Percentiles rank a stretch among this genome's conserved stretches.
phyloP scores from a whole-genome alignment of 23 red algal species.

The Gracilaria gracilis region DNA sequence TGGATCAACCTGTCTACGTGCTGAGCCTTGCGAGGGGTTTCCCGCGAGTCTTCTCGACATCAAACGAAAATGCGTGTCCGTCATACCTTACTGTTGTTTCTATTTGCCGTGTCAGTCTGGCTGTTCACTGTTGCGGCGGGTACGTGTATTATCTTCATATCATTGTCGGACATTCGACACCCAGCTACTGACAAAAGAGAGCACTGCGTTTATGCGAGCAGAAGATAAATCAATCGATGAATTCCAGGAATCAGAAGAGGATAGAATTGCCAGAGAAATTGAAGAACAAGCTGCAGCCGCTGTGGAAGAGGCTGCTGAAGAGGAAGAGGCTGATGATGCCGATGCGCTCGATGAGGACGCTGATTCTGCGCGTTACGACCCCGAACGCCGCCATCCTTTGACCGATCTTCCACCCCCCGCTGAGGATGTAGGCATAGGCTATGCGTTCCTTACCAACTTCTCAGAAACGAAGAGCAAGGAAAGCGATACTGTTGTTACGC shows the following conservation, averaged over 20 bases:
- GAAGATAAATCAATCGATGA: neutral
- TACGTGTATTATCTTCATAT: slow-evolving; percentile 5
- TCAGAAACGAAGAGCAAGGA: slow-evolving; percentile 30
- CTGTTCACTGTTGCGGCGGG: neutral
- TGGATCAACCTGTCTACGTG: neutral
- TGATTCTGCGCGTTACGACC: slow-evolving; percentile 44
- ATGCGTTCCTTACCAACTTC: slow-evolving; percentile 42
- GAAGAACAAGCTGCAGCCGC: slow-evolving; percentile 71
- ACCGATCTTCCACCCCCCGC: slow-evolving; percentile 54
- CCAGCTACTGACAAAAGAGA: neutral
- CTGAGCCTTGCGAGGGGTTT: neutral
- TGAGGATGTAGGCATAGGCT: slow-evolving; percentile 44
- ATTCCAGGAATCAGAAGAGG: slow-evolving; percentile 10
- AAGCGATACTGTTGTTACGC: slow-evolving; percentile 18
- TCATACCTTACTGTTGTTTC: neutral
- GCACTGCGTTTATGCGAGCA: neutral
- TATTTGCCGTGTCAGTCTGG: neutral
- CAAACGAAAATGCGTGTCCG: neutral
- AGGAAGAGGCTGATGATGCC: slow-evolving; percentile 73
- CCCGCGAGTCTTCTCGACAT: neutral
- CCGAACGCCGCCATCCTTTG: slow-evolving; percentile 58
- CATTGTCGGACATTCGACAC: neutral
- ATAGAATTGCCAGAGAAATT: slow-evolving; percentile 31
- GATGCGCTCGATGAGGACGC: slow-evolving; percentile 67
- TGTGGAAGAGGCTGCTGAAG: slow-evolving; percentile 57